phyloP scores from a whole-genome alignment of 305 asterid genomes.

The Solanum hybrid region DNA sequence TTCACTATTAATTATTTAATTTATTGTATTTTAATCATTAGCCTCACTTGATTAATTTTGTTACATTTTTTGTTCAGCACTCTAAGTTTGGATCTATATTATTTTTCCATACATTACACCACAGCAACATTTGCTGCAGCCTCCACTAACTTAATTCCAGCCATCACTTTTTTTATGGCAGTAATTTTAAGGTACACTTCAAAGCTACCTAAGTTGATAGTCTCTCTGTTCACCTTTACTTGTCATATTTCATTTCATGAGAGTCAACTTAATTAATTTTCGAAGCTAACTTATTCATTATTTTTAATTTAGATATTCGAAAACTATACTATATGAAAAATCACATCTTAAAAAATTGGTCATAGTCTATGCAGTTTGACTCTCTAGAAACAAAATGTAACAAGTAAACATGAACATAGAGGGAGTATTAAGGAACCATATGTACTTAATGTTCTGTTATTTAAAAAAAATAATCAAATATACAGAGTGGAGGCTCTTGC shows the following conservation, averaged over 20 bases:
- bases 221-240: neutral
- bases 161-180: conserved; percentile 44
- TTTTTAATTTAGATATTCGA: neutral
- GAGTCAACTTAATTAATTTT: neutral
- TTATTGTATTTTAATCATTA: neutral
- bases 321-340: too few species aligned
- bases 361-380: neutral
- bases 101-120: conserved; percentile 43
- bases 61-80: conserved; percentile 21
- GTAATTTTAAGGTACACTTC: conserved; percentile 25
- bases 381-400: neutral
- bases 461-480: neutral
- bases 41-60: neutral
- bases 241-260: neutral
- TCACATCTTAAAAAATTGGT: neutral
- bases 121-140: conserved; percentile 70
- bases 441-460: neutral
- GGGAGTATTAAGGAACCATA: neutral
- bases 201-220: neutral
- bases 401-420: neutral
- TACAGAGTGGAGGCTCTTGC: conserved; percentile 46
- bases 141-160: conserved; percentile 46
- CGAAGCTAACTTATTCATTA: neutral
- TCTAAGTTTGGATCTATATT: conserved; percentile 45
- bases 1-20: neutral